Percentiles rank a stretch among this genome's conserved stretches.
Evolutionary conservation across 305 asterid genomes (phyloP).

Genomic region (Lippia alba): DNA sequence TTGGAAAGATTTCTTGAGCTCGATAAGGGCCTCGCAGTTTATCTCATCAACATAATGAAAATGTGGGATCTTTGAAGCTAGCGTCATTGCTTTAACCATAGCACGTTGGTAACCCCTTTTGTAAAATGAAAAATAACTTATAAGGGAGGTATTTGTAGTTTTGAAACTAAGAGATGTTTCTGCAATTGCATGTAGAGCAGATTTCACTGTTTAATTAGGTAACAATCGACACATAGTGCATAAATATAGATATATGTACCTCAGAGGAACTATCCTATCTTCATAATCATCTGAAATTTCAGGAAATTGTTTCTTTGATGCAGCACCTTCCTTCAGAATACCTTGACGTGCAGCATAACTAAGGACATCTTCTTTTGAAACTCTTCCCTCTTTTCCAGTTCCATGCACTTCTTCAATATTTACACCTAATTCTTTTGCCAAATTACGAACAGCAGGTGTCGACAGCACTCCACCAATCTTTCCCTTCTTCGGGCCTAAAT

Average conservation of each 20-base stretch:
- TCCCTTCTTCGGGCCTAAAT: constrained; percentile 41
- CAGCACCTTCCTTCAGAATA: constrained; percentile 43
- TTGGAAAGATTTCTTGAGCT: constrained; percentile 77
- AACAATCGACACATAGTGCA: not conserved
- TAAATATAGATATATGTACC: constrained; percentile 46
- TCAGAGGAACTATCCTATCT: constrained; percentile 65
- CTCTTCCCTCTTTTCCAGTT: constrained; percentile 77
- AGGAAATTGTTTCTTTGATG: constrained; percentile 36
- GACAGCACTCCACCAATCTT: constrained; percentile 55
- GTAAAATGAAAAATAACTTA: too few species aligned
- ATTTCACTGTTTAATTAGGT: constrained; percentile 3
- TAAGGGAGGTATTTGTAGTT: too few species aligned
- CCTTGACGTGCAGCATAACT: constrained; percentile 60
- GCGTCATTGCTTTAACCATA: constrained; percentile 87
- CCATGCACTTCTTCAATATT: constrained; percentile 71
- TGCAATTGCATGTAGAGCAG: too few species aligned
- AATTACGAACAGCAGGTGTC: constrained; percentile 86
- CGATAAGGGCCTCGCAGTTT: constrained; percentile 73
- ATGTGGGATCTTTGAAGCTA: constrained; percentile 93
- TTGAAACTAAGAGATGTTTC: too few species aligned
- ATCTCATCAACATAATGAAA: constrained; percentile 92
- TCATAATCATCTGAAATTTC: constrained; percentile 46
- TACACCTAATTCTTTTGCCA: constrained; percentile 70
- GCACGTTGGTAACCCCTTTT: constrained; percentile 93
- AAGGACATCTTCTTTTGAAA: constrained; percentile 73